A percentile compares a stretch with the other conserved stretches of the same genome.
Conservation (phyloP, 768 basidiomycete species). For the Leccinum uliginosum region DNA sequence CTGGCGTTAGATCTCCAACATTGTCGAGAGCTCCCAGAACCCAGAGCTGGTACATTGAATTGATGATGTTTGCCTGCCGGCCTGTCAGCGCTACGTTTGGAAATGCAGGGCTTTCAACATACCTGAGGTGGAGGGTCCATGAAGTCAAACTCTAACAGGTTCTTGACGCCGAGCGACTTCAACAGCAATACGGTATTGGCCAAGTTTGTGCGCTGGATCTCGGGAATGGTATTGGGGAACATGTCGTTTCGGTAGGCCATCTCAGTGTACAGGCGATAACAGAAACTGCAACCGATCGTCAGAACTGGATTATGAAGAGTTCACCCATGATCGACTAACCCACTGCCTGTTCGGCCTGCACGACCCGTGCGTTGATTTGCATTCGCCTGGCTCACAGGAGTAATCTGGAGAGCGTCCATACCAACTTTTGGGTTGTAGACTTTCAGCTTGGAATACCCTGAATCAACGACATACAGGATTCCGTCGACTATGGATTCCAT, state of each 20-base stretch:
- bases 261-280: constrained; percentile 96
- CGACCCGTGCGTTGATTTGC: constrained; percentile 94
- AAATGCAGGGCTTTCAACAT: constrained; percentile 6
- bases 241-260: constrained; percentile 95
- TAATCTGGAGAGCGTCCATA: constrained; percentile 99
- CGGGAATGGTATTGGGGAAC: constrained; percentile 93
- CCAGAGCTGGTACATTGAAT: constrained; percentile 99
- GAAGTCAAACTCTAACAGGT: constrained; percentile 96
- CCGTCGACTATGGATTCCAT: constrained; percentile 70
- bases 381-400: constrained; percentile 98
- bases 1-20: constrained; percentile 89
- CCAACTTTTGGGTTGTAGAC: constrained; percentile 99
- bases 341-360: constrained; percentile 93
- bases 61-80: constrained; percentile 85
- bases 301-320: neutral
- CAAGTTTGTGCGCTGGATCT: constrained; percentile 96
- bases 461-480: constrained; percentile 94
- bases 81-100: neutral
- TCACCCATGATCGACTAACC: constrained; percentile 46
- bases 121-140: constrained; percentile 99
- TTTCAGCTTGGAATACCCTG: constrained; percentile 95
- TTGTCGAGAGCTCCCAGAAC: constrained; percentile 97
- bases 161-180: constrained; percentile 96
- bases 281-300: constrained; percentile 53
- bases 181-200: constrained; percentile 94